Conservation (phyloP, 1,284 basidiomycete genomes). For the Papiliotrema terrestris region DNA sequence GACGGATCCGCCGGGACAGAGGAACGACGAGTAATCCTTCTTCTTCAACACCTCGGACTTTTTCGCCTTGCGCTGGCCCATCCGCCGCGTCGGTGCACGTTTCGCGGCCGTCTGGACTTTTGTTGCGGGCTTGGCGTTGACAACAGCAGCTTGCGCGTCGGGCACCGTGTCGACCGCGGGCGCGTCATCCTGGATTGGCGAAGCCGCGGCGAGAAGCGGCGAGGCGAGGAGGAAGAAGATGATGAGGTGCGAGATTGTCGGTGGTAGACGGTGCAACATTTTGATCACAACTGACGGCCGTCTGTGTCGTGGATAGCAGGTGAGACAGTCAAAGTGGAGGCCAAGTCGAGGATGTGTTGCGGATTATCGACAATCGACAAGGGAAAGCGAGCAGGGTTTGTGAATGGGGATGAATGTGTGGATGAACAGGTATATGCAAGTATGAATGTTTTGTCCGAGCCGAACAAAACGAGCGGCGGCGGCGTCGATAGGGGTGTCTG, state of each 20-base stretch:
- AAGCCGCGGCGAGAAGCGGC: constrained; percentile 19
- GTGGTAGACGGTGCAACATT: constrained; percentile 3
- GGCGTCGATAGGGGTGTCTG: too few relatives aligned
- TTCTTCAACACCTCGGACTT: constrained; percentile 33
- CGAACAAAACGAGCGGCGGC: too few relatives aligned
- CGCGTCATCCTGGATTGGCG: constrained; percentile 10
- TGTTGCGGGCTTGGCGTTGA: constrained; percentile 10
- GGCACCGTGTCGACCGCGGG: constrained; percentile 6
- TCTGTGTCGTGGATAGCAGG: too few relatives aligned
- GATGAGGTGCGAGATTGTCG: not conserved
- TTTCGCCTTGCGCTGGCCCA: constrained; percentile 39
- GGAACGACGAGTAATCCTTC: constrained; percentile 50
- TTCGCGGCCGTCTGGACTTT: constrained; percentile 33
- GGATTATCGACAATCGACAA: too few relatives aligned
- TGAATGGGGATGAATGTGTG: too few relatives aligned
- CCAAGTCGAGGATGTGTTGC: too few relatives aligned
- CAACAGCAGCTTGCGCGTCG: not conserved
- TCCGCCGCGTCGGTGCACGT: constrained; percentile 37
- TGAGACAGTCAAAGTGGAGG: too few relatives aligned
- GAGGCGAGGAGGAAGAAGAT: constrained; percentile 26
- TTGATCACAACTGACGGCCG: too few relatives aligned
- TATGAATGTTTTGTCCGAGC: too few relatives aligned
- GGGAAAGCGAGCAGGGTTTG: too few relatives aligned
- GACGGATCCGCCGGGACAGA: constrained; percentile 45
- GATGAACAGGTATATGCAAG: too few relatives aligned